Conservation (phyloP, 371 early-diverging fungal genomes). For the Syncephalastrum racemosum region DNA sequence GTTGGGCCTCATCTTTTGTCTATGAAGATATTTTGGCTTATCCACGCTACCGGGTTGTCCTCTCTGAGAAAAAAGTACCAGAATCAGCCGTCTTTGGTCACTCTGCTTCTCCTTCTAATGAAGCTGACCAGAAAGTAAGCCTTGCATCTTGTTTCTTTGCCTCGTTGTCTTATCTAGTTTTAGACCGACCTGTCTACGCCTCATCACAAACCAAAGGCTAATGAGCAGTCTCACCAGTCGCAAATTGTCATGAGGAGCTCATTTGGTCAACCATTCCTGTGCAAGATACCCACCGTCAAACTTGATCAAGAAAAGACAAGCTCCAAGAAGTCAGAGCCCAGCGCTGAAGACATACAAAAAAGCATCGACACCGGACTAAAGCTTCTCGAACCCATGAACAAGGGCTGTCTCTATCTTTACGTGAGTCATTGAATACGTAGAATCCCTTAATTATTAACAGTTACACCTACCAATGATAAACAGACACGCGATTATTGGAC, state of each 20-base stretch:
- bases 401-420: slow-evolving; percentile 50
- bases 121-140: slow-evolving; percentile 4
- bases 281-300: slow-evolving; percentile 43
- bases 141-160: too few relatives aligned
- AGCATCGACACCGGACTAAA: slow-evolving; percentile 59
- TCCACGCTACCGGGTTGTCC: slow-evolving; percentile 51
- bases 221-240: too few relatives aligned
- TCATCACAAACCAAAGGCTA: too few relatives aligned
- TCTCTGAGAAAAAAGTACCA: slow-evolving; percentile 41
- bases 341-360: slow-evolving; percentile 32
- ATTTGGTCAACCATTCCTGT: slow-evolving; percentile 51
- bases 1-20: slow-evolving; percentile 33
- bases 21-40: slow-evolving; percentile 55
- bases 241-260: slow-evolving; percentile 45
- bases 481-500: slow-evolving; percentile 72
- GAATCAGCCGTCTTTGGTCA: slow-evolving; percentile 29
- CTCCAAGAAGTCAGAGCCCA: slow-evolving; percentile 16
- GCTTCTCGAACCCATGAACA: slow-evolving; percentile 55
- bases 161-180: too few relatives aligned
- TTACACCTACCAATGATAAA: neutral
- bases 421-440: slow-evolving; percentile 21
- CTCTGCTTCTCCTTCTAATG: neutral
- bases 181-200: too few relatives aligned
- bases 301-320: slow-evolving; percentile 14
- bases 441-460: neutral